Conservation (phyloP, 2,329 filamentous ascomycete genomes). For the Diplodia scrobiculata region DNA sequence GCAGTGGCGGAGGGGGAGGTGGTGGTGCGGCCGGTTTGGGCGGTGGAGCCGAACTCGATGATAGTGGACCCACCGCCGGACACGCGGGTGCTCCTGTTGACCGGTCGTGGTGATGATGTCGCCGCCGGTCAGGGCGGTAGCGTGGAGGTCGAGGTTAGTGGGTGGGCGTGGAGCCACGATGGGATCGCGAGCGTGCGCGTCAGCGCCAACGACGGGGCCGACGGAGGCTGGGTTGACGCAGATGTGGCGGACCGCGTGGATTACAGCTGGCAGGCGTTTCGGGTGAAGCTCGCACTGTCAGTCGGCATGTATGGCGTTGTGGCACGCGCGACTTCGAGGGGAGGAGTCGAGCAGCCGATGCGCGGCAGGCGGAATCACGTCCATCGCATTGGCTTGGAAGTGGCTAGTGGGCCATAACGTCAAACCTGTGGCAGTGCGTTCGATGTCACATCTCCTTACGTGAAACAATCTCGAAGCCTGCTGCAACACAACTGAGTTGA, state of each 20-base stretch:
- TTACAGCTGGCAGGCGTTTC: slow-evolving; percentile 30
- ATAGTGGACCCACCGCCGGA: slow-evolving; percentile 34
- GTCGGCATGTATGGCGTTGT: slow-evolving; percentile 8
- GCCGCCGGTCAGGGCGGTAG: no score
- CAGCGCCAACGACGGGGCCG: slow-evolving; percentile 32
- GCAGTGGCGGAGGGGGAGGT: background rate
- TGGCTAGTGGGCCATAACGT: slow-evolving; percentile 6
- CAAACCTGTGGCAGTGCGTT: background rate
- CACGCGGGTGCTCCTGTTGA: slow-evolving; percentile 14
- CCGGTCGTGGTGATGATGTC: background rate
- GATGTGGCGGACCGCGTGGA: slow-evolving; percentile 25
- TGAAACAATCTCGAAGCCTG: background rate
- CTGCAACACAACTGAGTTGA: background rate
- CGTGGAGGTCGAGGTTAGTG: slow-evolving; percentile 30
- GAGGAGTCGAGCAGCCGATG: slow-evolving; percentile 34
- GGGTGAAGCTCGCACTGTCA: background rate
- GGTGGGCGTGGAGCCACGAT: slow-evolving; percentile 38
- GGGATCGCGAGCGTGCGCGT: slow-evolving; percentile 34
- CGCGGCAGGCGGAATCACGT: slow-evolving; percentile 35
- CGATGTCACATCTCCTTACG: background rate
- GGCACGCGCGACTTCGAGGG: slow-evolving; percentile 30
- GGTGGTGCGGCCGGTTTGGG: slow-evolving; percentile 35
- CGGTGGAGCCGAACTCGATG: slow-evolving; percentile 38
- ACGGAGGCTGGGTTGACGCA: slow-evolving; percentile 27
- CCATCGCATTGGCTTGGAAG: slow-evolving; percentile 33